phyloP scores from a whole-genome alignment of 192 early-diverging fungal species.

The Entrophospora sp. region DNA sequence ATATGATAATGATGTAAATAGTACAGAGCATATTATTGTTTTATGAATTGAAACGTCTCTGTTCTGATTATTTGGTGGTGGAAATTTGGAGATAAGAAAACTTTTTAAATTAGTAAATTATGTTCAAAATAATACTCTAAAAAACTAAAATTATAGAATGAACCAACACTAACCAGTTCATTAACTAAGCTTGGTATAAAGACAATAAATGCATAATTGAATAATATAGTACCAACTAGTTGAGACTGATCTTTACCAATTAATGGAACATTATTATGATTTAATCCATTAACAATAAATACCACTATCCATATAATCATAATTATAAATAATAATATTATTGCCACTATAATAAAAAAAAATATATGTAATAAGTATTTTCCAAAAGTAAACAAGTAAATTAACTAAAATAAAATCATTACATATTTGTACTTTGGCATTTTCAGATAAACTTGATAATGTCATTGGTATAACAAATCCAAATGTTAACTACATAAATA shows the following conservation, averaged over 20 bases:
- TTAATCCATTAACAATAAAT: constrained; percentile 40
- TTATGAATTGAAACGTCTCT: constrained; percentile 48
- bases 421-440: neutral
- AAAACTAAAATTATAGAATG: neutral
- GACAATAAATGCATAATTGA: constrained; percentile 62
- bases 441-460: neutral
- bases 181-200: constrained; percentile 60
- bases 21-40: constrained; percentile 41
- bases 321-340: constrained; percentile 48
- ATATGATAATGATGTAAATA: constrained; percentile 43
- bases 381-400: too few species aligned
- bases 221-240: constrained; percentile 59
- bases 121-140: neutral
- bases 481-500: neutral
- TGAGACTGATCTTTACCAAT: constrained; percentile 39
- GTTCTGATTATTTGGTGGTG: constrained; percentile 23
- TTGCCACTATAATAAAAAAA: too few species aligned
- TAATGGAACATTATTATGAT: constrained; percentile 36
- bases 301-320: constrained; percentile 49
- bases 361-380: too few species aligned
- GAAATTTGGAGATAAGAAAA: neutral
- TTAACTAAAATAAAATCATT: too few species aligned
- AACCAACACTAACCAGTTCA: constrained; percentile 31
- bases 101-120: neutral
- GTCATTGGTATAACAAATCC: neutral